Evolutionary conservation across 495 filamentous ascomycete species (phyloP), one percentile per base, ranked within the genome.

Genomic region (Penicillium canescens): DNA sequence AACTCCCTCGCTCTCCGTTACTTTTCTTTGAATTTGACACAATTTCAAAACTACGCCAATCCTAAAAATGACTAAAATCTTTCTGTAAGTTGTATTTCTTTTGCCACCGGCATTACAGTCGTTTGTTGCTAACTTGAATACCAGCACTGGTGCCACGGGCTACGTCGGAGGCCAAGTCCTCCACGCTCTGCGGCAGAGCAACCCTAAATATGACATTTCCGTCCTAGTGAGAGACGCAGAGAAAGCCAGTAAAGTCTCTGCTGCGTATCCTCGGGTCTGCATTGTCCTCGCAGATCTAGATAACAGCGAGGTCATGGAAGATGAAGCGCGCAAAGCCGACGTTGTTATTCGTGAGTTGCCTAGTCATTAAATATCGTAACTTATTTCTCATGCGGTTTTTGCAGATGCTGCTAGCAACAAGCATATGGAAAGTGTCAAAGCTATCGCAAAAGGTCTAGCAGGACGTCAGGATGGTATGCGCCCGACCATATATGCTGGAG

Each of bases 81-180:
- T 50, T 2, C 47, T 50, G 47, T 50, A 24, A 14, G n/a, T 23
- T 7, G 12, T 6, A 13, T 14, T 7, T 5, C 9, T 5, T 41
- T 16, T 33, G 11, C 20, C 10, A 12, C 7, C 23, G n/a, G 5
- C 7, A 7, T 10, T 1, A 8, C 1, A 31, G 11, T 4, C 14
- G 13, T 33, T 34, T 1, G 8, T 6, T 34, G 18, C 47, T 42
- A 41, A 40, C 26, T 54, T 12, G 12, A 28, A 41, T 7, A 39
- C 20, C 33, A 80, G 78, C 38, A 78, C 72, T 13, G 81, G 84
- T 42, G 73, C 69, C 10, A 85, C 74, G 55, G 86, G 86, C 50
- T 90, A 87, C 63, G 84, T 89, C 51, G 86, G 85, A 23, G 86
- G 88, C 26, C 84, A 89, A 57, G 74, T 72, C 28, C 73, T 88